Evolutionary conservation across 345 rosid genomes (phyloP), one percentile per base, ranked within the genome.

Genomic region (Moringa oleifera): DNA sequence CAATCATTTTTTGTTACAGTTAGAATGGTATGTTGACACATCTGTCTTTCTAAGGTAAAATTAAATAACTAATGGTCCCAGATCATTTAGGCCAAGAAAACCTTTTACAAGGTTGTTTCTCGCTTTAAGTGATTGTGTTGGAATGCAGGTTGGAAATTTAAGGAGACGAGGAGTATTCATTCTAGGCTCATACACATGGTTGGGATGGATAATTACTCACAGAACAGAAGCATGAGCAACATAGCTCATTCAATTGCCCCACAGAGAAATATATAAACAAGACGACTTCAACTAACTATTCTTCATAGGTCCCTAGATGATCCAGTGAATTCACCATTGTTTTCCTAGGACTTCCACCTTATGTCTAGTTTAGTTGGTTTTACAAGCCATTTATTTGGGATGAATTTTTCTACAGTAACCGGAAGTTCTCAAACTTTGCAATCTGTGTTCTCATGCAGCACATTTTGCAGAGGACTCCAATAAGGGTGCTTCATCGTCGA

Each of bases 401-500:
- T 33, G 15, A 15, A 18, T 50, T 56, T 24, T 51, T 4, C 19
- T 51, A 20, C 21, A 58, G 13, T 5, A 3, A 2, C 25, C 1
- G 18, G 28, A 21, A 54, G 22, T 23, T 54, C 33, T 24, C 23
- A 7, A 7, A 16, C 25, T 31, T 47, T 62, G 25, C 18, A 25
- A 62, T 45, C 25, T 58, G 49, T 59, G 51, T 68, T 68, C 58
- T 64, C 36, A 4, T 68, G 68, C 80, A 91, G 97, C 62, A 79
- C 77, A 67, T 93, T 70, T 67, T 82, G 79, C 98, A 93, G 78
- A 80, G 79, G 74, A 93, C 97, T 22, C 98, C 98, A 41, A 31
- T 93, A 52, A 82, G 98, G 70, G 98, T 93, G 76, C 98, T 93
- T 67, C 98, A 90, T 68, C 95, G 96, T 50, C 84, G 98, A 54